A percentile compares a stretch with the other conserved stretches of the same genome.
These are phyloP conservation scores for Aspergillus udagawae DNA, from an alignment of 2,329 filamentous ascomycete species.

Conservation along the genomic window DNA sequence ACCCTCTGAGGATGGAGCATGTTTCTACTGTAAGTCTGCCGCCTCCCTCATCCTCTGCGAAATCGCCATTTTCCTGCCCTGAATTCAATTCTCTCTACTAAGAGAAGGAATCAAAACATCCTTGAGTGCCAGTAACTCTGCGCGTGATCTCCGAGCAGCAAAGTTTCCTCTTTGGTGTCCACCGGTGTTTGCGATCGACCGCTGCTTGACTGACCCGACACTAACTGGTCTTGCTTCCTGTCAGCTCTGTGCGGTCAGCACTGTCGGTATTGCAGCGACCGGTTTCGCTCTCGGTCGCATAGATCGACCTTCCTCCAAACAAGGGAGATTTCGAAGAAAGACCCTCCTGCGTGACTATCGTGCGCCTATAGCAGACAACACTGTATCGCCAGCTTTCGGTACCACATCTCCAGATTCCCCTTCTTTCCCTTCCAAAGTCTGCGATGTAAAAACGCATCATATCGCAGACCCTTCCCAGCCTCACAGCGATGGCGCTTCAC, in stretches of 20 bases:
- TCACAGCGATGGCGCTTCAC: conserved; percentile 12
- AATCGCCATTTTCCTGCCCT: background rate
- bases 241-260: conserved; percentile 61
- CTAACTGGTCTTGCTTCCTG: background rate
- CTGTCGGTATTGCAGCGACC: conserved; percentile 57
- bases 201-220: background rate
- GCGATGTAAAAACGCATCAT: conserved; percentile 12
- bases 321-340: conserved; percentile 24
- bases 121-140: background rate
- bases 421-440: conserved; percentile 10
- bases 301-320: conserved; percentile 35
- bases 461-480: conserved; percentile 6
- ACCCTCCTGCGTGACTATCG: conserved; percentile 19
- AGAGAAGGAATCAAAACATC: background rate
- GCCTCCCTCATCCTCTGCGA: conserved; percentile 1
- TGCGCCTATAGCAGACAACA: conserved; percentile 11
- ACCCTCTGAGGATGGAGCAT: conserved; percentile 38
- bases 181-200: background rate
- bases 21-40: conserved; percentile 35
- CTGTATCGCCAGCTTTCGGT: conserved; percentile 11
- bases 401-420: conserved; percentile 16
- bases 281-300: conserved; percentile 56
- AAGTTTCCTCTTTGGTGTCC: background rate
- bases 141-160: background rate
- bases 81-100: background rate